Evolutionary conservation across 1,284 basidiomycete species (phyloP), one percentile per base, ranked within the genome.

Genomic region (Fomitopsis pinicola): DNA sequence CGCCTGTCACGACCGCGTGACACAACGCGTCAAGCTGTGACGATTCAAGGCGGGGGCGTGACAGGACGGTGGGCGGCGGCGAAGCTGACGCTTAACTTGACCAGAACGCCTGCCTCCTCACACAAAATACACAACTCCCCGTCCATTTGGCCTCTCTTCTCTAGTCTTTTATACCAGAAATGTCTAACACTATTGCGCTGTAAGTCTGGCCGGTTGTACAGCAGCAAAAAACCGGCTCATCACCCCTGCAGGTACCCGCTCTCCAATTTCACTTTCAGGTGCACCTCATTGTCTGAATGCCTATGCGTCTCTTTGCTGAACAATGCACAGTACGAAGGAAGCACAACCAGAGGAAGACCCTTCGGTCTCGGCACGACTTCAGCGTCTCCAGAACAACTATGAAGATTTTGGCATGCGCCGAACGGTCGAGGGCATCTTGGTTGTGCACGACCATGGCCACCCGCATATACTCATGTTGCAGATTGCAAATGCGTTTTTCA

Each of bases 401-500:
- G 94, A 95, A 73, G 94, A 97, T 75, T 94, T 91, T 73, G 97
- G 94, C 5, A 96, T 97, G 89, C 84, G 95, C 35, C 81, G 94
- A 22, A 96, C 95, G 0, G 94, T 97, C 10, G 97, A 99, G 72
- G 97, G 95, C n/a, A 90, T 98, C 63, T 85, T 99, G 38, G 89
- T 98, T 57, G 95, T 98, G 28, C 95, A 97, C 75, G 92, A 95
- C 72, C 94, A 95, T 65, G 93, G 94, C 0, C 92, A 96, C 72
- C 94, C 95, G 3, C 97, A 98, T 72, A 92, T 98, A 63, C 86
- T 99, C 66, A 97, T 98, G 88, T 84, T 98, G 15, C 97, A 98
- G 75, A 97, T 99, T 71, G 97, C 95, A 38, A 98, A 98, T 73
- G 95, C 95, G 19, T 99, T 98, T 77, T 98, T 98, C 84, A 98